Evolutionary conservation across 148 eudicot genomes (phyloP), one percentile per base, ranked within the genome.

Genomic region (Rhododendron griersonianum): DNA sequence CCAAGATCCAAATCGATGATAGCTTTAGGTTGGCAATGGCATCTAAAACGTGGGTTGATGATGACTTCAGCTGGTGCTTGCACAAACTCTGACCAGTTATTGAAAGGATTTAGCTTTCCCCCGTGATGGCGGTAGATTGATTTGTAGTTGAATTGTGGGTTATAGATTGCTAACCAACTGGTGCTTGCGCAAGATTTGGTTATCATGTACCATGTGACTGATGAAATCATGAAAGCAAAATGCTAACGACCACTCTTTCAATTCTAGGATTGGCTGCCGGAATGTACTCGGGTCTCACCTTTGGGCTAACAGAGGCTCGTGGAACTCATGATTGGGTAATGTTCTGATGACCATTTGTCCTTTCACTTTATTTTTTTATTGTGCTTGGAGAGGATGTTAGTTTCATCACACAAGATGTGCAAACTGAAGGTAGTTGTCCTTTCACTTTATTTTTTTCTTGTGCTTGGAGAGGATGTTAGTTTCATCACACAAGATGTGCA

Each of bases 271-370:
- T 96, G 80, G 96, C 95, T 65, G 99, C 98, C 1, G 99, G 99
- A 83, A 85, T 95, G 93, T 96, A 94, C 77, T 96, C 98, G 0
- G 98, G 99, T 50, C 92, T 96, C n/a, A 95, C 98, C 25, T 95
- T 94, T 90, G 98, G 98, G 78, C 87, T 96, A 55, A 94, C 92
- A 86, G 99, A 96, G 91, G 94, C 99, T 84, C 96, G 98, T 19
- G 99, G 98, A 55, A 90, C 90, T 88, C 99, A 96, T 86, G 99
- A 96, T 87, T 96, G 99, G 99, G 99, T 96, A 93, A 87, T 77
- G 5, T 53, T 39, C 30, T 87, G 5, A 23, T 45, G 28, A 9
- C 67, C 3, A 18, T 35, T 28, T 47, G 4, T 53, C 57, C 18
- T 33, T 81, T 28, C n/a, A 7, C 7, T 44, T 47, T 11, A 28